Percentiles rank a stretch among this genome's conserved stretches.
Conservation (phyloP, 2,329 filamentous ascomycete genomes). For the Paecilomyces dactylethromorphus region DNA sequence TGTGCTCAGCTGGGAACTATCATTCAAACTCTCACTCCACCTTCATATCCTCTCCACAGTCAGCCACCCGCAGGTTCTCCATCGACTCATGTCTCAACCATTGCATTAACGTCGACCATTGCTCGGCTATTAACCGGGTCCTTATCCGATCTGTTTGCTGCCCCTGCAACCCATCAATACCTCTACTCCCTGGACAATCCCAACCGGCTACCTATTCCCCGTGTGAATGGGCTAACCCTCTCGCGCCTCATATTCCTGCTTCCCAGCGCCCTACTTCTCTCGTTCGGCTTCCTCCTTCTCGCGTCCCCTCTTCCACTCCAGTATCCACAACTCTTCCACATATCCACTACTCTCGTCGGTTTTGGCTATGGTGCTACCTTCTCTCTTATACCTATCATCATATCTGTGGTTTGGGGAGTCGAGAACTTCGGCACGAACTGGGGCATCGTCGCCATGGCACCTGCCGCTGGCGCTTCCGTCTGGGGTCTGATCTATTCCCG, state of each 20-base stretch:
- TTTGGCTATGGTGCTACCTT: constrained; percentile 92
- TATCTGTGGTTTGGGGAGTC: constrained; percentile 96
- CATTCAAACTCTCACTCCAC: constrained; percentile 72
- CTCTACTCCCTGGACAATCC: constrained; percentile 40
- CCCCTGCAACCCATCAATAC: constrained; percentile 55
- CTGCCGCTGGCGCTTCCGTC: constrained; percentile 77
- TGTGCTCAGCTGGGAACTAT: constrained; percentile 65
- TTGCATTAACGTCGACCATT: constrained; percentile 84
- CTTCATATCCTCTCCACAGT: constrained; percentile 46
- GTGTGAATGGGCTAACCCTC: constrained; percentile 45
- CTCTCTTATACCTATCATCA: constrained; percentile 80
- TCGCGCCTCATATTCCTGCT: constrained; percentile 78
- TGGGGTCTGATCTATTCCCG: constrained; percentile 84
- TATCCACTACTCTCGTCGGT: constrained; percentile 77
- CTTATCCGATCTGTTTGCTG: constrained; percentile 80
- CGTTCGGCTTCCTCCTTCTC: constrained; percentile 68
- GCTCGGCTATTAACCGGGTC: constrained; percentile 84
- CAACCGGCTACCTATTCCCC: constrained; percentile 21
- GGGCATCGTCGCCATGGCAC: constrained; percentile 89
- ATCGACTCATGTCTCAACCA: constrained; percentile 80
- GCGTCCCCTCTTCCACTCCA: constrained; percentile 74
- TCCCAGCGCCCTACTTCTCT: constrained; percentile 66
- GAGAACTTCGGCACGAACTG: constrained; percentile 99
- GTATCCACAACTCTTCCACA: constrained; percentile 73
- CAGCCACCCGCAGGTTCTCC: constrained; percentile 55